Evolutionary conservation across 306 rosid species (phyloP).

Genomic region (Cucurbita ficifolia): DNA sequence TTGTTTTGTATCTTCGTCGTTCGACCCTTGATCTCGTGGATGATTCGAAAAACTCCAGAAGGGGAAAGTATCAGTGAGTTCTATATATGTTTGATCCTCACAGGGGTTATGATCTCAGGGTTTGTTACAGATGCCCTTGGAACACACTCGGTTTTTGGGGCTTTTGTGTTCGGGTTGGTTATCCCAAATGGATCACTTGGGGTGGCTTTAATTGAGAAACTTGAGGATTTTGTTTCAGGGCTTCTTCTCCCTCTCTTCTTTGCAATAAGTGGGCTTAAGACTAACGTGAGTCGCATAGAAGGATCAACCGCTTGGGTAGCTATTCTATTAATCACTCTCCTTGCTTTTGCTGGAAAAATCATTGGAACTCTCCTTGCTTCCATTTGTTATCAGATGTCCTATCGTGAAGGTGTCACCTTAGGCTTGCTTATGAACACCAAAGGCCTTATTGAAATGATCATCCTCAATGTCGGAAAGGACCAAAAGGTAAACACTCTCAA

Average conservation of each 20-base stretch:
- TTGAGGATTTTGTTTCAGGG: slow-evolving; percentile 93
- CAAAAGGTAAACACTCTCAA: slow-evolving; percentile 27
- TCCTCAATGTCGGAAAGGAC: slow-evolving; percentile 81
- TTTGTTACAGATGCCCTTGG: slow-evolving; percentile 88
- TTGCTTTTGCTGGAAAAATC: slow-evolving; percentile 58
- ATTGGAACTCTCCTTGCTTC: slow-evolving; percentile 49
- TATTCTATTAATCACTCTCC: slow-evolving; percentile 36
- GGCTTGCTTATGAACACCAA: slow-evolving; percentile 93
- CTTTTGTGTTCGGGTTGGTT: slow-evolving; percentile 71
- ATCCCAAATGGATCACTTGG: slow-evolving; percentile 92
- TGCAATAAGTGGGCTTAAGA: slow-evolving; percentile 76
- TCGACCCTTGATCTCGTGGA: slow-evolving; percentile 50
- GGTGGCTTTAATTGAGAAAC: slow-evolving; percentile 71
- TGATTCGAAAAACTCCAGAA: slow-evolving; percentile 60
- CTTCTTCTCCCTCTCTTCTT: slow-evolving; percentile 83
- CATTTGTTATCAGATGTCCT: slow-evolving; percentile 41
- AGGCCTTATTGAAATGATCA: slow-evolving; percentile 79
- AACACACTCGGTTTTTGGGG: slow-evolving; percentile 83
- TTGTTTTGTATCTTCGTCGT: slow-evolving; percentile 29
- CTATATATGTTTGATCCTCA: slow-evolving; percentile 53
- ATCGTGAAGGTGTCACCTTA: slow-evolving; percentile 54
- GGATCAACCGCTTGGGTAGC: slow-evolving; percentile 35
- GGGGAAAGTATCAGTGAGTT: slow-evolving; percentile 70
- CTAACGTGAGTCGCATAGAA: slow-evolving; percentile 24
- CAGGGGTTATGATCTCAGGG: slow-evolving; percentile 83